A percentile compares a stretch with the other conserved stretches of the same genome.
These are phyloP conservation scores for Verticillium dahliae DNA, from an alignment of 2,329 filamentous ascomycete genomes.

Conservation along the genomic window DNA sequence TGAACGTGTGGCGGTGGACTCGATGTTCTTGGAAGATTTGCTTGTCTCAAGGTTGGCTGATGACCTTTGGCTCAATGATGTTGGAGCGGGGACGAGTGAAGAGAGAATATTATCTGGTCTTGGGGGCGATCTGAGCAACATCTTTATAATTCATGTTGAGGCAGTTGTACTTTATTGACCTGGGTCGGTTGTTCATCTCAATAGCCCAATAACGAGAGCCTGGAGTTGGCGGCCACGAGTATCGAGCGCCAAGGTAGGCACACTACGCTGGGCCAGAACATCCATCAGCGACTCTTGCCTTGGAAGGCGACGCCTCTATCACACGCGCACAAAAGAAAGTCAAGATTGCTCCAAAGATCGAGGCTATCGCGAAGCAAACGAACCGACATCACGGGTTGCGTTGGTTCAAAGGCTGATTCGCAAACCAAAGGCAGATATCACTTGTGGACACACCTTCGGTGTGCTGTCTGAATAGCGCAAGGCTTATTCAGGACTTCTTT, in stretches of 20 bases:
- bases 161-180: constrained; percentile 2
- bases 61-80: not conserved
- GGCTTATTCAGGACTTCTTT: not conserved
- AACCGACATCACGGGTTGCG: not conserved
- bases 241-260: not conserved
- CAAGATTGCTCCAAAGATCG: not conserved
- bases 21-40: not conserved
- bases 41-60: not conserved
- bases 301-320: not conserved
- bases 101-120: not conserved
- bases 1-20: not conserved
- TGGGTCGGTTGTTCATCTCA: not conserved
- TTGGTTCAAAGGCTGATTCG: not conserved
- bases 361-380: not conserved
- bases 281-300: not conserved
- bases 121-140: not conserved
- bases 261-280: not conserved
- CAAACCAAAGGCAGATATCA: not conserved
- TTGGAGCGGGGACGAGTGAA: not conserved
- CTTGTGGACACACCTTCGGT: not conserved
- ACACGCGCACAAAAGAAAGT: not conserved
- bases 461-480: not conserved
- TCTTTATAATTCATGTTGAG: not conserved
- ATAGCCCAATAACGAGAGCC: not conserved
- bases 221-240: not conserved